Percentiles rank a stretch among this genome's conserved stretches.
Evolutionary conservation across 495 filamentous ascomycete genomes (phyloP).

Genomic region (Aspergillus funiculosus): DNA sequence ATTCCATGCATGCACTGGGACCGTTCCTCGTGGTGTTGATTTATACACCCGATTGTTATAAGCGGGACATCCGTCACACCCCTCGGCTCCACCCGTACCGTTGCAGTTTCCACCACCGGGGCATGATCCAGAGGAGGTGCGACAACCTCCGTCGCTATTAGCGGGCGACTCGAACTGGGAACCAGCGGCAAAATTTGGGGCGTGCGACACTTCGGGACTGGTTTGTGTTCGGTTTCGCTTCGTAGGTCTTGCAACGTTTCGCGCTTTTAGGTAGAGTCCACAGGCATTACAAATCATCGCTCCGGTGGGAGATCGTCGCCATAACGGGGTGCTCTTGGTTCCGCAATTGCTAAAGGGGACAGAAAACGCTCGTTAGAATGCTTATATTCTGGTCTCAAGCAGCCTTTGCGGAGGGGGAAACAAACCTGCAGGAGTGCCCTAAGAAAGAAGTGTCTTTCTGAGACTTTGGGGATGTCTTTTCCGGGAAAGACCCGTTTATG

Average conservation of each 20-base stretch:
- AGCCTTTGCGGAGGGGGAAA: background rate
- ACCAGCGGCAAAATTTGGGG: constrained; percentile 4
- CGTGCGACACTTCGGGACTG: constrained; percentile 24
- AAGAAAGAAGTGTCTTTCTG: constrained; percentile 40
- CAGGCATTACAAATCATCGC: constrained; percentile 98
- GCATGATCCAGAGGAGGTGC: constrained; percentile 70
- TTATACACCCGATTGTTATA: constrained; percentile 96
- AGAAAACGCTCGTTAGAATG: constrained; percentile 1
- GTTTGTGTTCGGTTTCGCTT: constrained; percentile 63
- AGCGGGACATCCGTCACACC: constrained; percentile 91
- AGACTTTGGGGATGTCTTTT: constrained; percentile 30
- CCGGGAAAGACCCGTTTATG: constrained; percentile 12
- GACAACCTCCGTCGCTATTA: constrained; percentile 30
- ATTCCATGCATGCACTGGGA: constrained; percentile 31
- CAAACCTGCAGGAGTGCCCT: constrained; percentile 54
- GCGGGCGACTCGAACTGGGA: constrained; percentile 16
- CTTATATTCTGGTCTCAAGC: background rate
- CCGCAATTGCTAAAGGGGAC: constrained; percentile 76
- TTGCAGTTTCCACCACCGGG: constrained; percentile 94
- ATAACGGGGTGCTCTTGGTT: constrained; percentile 88
- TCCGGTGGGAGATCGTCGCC: constrained; percentile 87
- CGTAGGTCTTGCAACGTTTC: constrained; percentile 82
- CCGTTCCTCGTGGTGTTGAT: constrained; percentile 46
- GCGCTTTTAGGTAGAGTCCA: constrained; percentile 87
- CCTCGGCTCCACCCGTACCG: constrained; percentile 92